phyloP scores from a whole-genome alignment of 495 filamentous ascomycete genomes.

The Aspergillus heteromorphus region DNA sequence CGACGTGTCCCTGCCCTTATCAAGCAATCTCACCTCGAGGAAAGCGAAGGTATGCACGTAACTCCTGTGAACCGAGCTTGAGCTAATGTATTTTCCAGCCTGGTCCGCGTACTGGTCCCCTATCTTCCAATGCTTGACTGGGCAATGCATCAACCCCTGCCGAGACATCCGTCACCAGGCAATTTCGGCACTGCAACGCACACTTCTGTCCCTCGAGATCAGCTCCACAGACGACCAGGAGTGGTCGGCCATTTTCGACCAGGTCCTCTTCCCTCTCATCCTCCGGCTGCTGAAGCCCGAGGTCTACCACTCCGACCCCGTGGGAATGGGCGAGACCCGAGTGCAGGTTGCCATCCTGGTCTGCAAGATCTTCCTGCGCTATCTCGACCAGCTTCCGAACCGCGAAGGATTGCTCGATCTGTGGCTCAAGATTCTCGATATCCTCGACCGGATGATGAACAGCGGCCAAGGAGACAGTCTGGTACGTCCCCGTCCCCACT shows the following conservation, averaged over 20 bases:
- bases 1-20: constrained; percentile 77
- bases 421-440: constrained; percentile 87
- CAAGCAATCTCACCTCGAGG: constrained; percentile 87
- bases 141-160: constrained; percentile 91
- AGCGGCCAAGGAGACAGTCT: constrained; percentile 88
- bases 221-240: constrained; percentile 72
- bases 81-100: constrained; percentile 42
- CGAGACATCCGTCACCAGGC: constrained; percentile 88
- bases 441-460: constrained; percentile 95
- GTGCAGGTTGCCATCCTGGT: constrained; percentile 87
- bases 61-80: not conserved
- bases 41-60: constrained; percentile 58
- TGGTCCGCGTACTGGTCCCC: constrained; percentile 99
- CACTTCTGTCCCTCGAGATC: constrained; percentile 75
- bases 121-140: constrained; percentile 80
- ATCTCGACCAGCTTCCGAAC: constrained; percentile 75
- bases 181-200: constrained; percentile 78
- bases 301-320: constrained; percentile 84
- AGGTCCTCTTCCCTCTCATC: constrained; percentile 94
- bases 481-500: constrained; percentile 53
- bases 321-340: constrained; percentile 92
- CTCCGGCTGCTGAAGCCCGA: constrained; percentile 86
- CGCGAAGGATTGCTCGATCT: constrained; percentile 91
- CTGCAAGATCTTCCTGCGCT: constrained; percentile 93
- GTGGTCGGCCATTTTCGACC: constrained; percentile 91